Evolutionary conservation across 495 filamentous ascomycete genomes (phyloP).

Genomic region (Trichoderma asperelloides): DNA sequence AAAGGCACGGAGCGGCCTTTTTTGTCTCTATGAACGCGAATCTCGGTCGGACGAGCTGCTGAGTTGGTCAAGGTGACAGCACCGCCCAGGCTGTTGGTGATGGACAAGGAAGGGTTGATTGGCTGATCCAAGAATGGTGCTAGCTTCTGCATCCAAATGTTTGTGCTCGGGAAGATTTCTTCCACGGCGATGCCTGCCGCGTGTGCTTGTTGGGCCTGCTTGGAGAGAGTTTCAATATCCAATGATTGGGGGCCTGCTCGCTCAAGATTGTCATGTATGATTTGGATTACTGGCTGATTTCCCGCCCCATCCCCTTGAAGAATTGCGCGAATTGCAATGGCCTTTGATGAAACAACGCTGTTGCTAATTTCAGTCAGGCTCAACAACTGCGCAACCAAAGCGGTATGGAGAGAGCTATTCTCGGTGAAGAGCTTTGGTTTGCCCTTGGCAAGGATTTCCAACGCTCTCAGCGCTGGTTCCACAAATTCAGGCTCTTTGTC

Average conservation of each 20-base stretch:
- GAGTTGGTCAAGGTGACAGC: constrained; percentile 54
- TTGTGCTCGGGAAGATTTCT: constrained; percentile 33
- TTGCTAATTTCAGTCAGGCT: constrained; percentile 35
- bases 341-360: constrained; percentile 20
- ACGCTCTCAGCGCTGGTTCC: constrained; percentile 21
- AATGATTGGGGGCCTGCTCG: constrained; percentile 30
- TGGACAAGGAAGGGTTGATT: constrained; percentile 54
- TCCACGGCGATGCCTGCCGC: constrained; percentile 15
- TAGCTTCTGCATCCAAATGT: constrained; percentile 40
- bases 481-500: constrained; percentile 9
- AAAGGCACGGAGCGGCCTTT: constrained; percentile 62
- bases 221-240: constrained; percentile 36
- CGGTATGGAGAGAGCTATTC: constrained; percentile 28
- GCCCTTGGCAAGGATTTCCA: constrained; percentile 32
- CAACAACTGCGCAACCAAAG: constrained; percentile 33
- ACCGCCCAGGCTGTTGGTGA: constrained; percentile 64
- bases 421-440: constrained; percentile 24
- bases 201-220: constrained; percentile 27
- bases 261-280: constrained; percentile 35
- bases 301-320: constrained; percentile 25
- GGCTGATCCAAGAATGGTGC: constrained; percentile 45
- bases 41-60: constrained; percentile 16
- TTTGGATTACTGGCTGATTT: constrained; percentile 23
- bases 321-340: constrained; percentile 21
- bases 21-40: constrained; percentile 43